Evolutionary conservation across 2,329 filamentous ascomycete species (phyloP), one percentile per base, ranked within the genome.

Genomic region (Penicillium sp.): DNA sequence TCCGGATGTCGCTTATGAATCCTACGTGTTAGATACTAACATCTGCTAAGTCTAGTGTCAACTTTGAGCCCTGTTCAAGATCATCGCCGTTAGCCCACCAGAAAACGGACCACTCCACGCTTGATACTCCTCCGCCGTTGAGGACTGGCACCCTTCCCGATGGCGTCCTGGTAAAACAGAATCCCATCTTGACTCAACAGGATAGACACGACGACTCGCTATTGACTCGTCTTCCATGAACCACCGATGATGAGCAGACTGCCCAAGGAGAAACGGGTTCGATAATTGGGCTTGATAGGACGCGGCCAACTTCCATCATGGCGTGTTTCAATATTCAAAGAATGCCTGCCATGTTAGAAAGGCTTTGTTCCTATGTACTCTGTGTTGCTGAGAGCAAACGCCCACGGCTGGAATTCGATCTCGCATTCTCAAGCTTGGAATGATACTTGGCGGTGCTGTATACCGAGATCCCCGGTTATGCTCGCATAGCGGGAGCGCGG

Each of bases 301-400:
- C n/a, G n/a, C n/a, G n/a, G n/a, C n/a, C n/a, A n/a, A n/a, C 33
- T 77, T 73, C 71, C 1, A 74, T 73, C 0, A 73, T 71, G 2
- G 68, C 72, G 41, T 78, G 71, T 46, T 78, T 78, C 9, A 71
- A 63, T 10, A 75, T 77, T 1, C 75, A 67, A 65, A 70, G 76
- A 30, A 78, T 71, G 66, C 70, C 15, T 69, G 62, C 75, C 75
- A 78, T 10, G 62, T 62, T 26, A 73, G 72, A 39, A 70, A 73
- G 36, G 78, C 77, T 46, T 78, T 75, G 43, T 78, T 77, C 72
- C 74, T 41, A 78, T 77, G 28, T 75, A 61, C 68, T 73, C 77
- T 0, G 67, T 65, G 30, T 75, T 70, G 1, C 71, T 71, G 3
- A 76, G 59, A 0, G 57, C 55, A 2, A 72, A 63, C 0, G 73